Conservation (phyloP, 495 filamentous ascomycete species). For the Podospora comata region DNA sequence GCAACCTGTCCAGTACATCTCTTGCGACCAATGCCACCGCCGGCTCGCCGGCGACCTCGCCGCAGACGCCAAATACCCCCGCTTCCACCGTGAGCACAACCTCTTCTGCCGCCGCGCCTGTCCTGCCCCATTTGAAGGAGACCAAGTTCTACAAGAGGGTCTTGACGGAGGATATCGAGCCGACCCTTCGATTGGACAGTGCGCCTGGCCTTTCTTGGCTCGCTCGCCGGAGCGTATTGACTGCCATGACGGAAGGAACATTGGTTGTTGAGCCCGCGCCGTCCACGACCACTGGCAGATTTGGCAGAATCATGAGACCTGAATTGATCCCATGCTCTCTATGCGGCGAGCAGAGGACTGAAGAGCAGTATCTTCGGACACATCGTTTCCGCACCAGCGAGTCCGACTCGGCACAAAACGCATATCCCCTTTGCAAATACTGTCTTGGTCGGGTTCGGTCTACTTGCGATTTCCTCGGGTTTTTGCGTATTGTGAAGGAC, state of each 20-base stretch:
- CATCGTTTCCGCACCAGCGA: slow-evolving; percentile 89
- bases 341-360: slow-evolving; percentile 78
- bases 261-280: slow-evolving; percentile 87
- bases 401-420: slow-evolving; percentile 70
- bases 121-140: slow-evolving; percentile 64
- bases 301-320: slow-evolving; percentile 52
- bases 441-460: slow-evolving; percentile 81
- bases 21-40: slow-evolving; percentile 38
- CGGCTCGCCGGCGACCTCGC: slow-evolving; percentile 41
- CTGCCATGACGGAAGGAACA: slow-evolving; percentile 78
- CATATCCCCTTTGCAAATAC: slow-evolving; percentile 85
- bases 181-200: slow-evolving; percentile 80
- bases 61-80: slow-evolving; percentile 52
- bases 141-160: slow-evolving; percentile 90
- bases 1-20: slow-evolving; percentile 43
- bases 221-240: slow-evolving; percentile 75
- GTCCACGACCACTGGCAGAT: slow-evolving; percentile 40
- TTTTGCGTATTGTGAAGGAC: slow-evolving; percentile 83
- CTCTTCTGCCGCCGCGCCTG: slow-evolving; percentile 31
- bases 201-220: slow-evolving; percentile 93
- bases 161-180: slow-evolving; percentile 87
- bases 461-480: slow-evolving; percentile 88
- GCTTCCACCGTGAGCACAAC: slow-evolving; percentile 43
- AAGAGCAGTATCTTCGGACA: slow-evolving; percentile 66
- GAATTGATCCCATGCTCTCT: slow-evolving; percentile 73